Evolutionary conservation across 1,284 basidiomycete species (phyloP).

Genomic region (Albatrellus sp.): DNA sequence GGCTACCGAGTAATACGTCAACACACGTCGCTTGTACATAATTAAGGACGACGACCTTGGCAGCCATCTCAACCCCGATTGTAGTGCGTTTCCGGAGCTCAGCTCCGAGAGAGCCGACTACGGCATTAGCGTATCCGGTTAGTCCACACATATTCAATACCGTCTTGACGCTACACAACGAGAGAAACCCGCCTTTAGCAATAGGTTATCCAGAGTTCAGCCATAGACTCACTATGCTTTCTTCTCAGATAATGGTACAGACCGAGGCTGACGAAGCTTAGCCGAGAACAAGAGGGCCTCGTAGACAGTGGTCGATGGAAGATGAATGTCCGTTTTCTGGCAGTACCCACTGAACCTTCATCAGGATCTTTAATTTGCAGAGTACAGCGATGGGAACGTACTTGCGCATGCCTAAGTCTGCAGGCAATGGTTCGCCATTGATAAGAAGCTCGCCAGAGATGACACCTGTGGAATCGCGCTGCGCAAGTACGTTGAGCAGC

Average conservation of each 20-base stretch:
- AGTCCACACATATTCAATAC: slow-evolving; percentile 74
- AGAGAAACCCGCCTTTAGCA: not conserved
- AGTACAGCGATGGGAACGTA: not conserved
- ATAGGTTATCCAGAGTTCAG: not conserved
- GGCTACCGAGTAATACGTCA: slow-evolving; percentile 25
- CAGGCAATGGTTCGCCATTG: slow-evolving; percentile 59
- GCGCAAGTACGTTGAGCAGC: slow-evolving; percentile 73
- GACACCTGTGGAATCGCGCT: slow-evolving; percentile 69
- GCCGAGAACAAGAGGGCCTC: slow-evolving; percentile 81
- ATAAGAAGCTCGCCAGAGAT: slow-evolving; percentile 70
- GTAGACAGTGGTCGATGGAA: slow-evolving; percentile 62
- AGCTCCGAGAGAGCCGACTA: slow-evolving; percentile 65
- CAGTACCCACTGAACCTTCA: slow-evolving; percentile 43
- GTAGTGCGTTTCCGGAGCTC: slow-evolving; percentile 73
- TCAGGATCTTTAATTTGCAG: not conserved
- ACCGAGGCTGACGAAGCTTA: slow-evolving; percentile 63
- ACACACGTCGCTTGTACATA: not conserved
- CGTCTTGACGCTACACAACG: slow-evolving; percentile 49
- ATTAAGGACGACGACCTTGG: slow-evolving; percentile 29
- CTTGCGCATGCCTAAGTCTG: slow-evolving; percentile 64
- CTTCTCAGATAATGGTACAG: slow-evolving; percentile 61
- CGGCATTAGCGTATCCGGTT: slow-evolving; percentile 56
- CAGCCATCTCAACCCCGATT: slow-evolving; percentile 74
- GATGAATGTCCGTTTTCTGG: slow-evolving; percentile 73
- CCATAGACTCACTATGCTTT: slow-evolving; percentile 50